Evolutionary conservation across 805 yeast species (phyloP).

Genomic region (Kregervanrija pseudodelftensis): DNA sequence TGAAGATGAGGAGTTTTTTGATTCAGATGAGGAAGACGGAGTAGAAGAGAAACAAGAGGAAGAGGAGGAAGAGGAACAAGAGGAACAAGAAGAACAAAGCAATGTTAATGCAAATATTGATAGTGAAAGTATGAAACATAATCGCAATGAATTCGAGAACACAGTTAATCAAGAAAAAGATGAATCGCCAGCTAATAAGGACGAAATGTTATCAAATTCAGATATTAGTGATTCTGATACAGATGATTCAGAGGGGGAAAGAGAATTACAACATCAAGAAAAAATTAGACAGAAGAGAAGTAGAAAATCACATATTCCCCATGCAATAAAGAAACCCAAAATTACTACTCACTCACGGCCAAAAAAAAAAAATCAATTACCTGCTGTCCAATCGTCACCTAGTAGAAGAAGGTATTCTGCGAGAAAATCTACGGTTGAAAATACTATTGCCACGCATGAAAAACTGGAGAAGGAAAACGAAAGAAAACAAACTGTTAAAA

Average conservation of each 20-base stretch:
- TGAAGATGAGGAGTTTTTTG: constrained; percentile 43
- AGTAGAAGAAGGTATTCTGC: constrained; percentile 63
- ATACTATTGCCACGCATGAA: constrained; percentile 68
- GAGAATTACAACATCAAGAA: constrained; percentile 29
- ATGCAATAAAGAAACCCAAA: constrained; percentile 25
- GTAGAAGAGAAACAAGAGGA: constrained; percentile 25
- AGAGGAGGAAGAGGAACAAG: constrained; percentile 26
- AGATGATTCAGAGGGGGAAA: constrained; percentile 50
- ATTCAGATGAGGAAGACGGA: constrained; percentile 20
- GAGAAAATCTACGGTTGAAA: constrained; percentile 69
- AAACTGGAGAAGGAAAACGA: constrained; percentile 63
- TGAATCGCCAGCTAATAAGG: constrained; percentile 25
- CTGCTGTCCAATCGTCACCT: constrained; percentile 23
- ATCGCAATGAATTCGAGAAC: constrained; percentile 24
- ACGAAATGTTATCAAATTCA: constrained; percentile 51
- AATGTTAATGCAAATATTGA: constrained; percentile 11
- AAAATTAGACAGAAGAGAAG: constrained; percentile 26
- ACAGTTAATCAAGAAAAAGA: constrained; percentile 24
- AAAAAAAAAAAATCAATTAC: not conserved
- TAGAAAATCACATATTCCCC: constrained; percentile 38
- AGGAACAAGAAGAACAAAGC: constrained; percentile 22
- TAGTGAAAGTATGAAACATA: constrained; percentile 18
- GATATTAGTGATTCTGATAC: constrained; percentile 42
- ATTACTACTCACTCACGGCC: constrained; percentile 3
- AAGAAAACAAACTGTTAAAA: constrained; percentile 30